Percentiles rank a stretch among this genome's conserved stretches.
Conservation (phyloP, 768 basidiomycete species). For the Lactifluus subvellereus region DNA sequence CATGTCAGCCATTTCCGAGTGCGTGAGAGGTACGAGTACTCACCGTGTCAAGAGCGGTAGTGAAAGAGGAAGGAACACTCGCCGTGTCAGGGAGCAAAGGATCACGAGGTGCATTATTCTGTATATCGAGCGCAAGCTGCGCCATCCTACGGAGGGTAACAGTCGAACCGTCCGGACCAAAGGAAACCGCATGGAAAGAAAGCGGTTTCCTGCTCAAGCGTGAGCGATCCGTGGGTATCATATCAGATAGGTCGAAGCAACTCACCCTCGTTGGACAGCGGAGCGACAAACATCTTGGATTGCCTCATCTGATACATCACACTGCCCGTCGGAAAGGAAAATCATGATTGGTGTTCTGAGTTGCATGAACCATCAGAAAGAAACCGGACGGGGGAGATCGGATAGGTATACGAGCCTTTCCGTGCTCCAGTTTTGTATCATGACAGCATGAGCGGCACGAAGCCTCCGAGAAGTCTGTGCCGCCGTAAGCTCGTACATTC, state of each 20-base stretch:
- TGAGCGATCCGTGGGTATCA: not conserved
- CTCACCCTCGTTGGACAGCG: conserved; percentile 43
- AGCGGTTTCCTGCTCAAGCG: conserved; percentile 41
- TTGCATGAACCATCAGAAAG: not conserved
- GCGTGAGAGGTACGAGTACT: too few species aligned
- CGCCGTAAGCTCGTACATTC: conserved; percentile 28
- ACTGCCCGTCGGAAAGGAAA: too few species aligned
- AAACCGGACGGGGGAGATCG: not conserved
- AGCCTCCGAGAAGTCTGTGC: conserved; percentile 47
- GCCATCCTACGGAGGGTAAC: too few species aligned
- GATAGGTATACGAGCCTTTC: conserved; percentile 35
- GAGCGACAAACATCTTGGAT: conserved; percentile 20
- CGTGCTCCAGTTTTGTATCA: conserved; percentile 46
- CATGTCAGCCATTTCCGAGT: too few species aligned
- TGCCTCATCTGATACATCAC: too few species aligned
- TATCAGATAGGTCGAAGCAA: not conserved
- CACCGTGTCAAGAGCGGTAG: too few species aligned
- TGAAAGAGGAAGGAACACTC: too few species aligned
- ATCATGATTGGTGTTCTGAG: conserved; percentile 40
- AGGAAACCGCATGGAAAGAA: conserved; percentile 33
- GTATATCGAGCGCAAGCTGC: too few species aligned
- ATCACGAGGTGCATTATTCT: too few species aligned
- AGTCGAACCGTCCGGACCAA: too few species aligned
- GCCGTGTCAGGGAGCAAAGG: too few species aligned
- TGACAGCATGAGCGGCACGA: conserved; percentile 31